Conservation (phyloP, 2,329 filamentous ascomycete genomes). For the Aspergillus phoenicis region DNA sequence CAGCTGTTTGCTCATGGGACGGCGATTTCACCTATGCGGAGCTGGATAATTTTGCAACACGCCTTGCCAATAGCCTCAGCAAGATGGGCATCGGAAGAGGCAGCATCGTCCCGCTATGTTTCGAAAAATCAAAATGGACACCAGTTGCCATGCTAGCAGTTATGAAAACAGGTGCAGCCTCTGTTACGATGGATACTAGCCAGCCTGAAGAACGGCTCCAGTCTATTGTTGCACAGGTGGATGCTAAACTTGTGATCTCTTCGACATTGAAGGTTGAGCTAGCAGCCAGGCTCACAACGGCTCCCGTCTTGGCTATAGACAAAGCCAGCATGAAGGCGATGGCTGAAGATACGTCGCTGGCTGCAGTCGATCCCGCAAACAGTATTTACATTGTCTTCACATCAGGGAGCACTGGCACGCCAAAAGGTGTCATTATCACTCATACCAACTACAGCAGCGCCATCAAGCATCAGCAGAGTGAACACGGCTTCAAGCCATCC, state of each 20-base stretch:
- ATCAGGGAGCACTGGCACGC: constrained; percentile 53
- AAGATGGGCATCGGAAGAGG: background rate
- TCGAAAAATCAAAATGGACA: background rate
- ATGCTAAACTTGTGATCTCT: background rate
- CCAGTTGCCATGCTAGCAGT: background rate
- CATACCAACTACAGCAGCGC: constrained; percentile 42
- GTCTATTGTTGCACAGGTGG: background rate
- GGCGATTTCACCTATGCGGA: background rate
- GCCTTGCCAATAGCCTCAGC: background rate
- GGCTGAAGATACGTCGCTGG: background rate
- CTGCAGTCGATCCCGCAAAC: background rate
- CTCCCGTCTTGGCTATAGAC: background rate
- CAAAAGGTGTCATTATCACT: constrained; percentile 61
- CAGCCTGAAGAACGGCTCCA: background rate
- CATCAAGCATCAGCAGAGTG: background rate
- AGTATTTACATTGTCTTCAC: constrained; percentile 41
- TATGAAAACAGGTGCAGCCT: background rate
- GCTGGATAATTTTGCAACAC: background rate
- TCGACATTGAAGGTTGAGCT: background rate
- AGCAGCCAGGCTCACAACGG: background rate
- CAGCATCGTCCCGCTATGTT: background rate
- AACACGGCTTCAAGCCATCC: background rate
- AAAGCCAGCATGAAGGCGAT: background rate
- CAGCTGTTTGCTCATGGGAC: background rate
- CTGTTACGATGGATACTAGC: background rate